Percentiles rank a stretch among this genome's conserved stretches.
Evolutionary conservation across 75 land plant species (phyloP).

Genomic region (Selaginella tamariscina): DNA sequence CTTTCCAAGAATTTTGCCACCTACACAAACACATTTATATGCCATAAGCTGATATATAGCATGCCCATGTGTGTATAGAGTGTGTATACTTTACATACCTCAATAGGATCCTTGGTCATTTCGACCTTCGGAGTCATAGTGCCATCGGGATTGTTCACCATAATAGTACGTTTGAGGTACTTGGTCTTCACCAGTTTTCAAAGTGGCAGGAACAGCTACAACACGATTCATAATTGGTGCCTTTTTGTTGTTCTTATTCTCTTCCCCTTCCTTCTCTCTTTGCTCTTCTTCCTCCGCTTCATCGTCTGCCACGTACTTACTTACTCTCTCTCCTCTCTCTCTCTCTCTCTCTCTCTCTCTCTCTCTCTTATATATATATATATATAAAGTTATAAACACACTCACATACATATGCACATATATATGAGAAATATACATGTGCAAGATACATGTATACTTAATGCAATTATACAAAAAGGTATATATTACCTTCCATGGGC

Average conservation of each 20-base stretch:
- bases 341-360: conserved; percentile 1
- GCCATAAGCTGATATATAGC: conserved; percentile 4
- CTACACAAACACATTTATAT: conserved; percentile 18
- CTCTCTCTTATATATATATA: neutral
- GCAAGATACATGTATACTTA: neutral
- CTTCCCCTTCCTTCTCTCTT: conserved; percentile 31
- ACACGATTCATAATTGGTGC: too few species aligned
- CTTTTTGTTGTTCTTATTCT: too few species aligned
- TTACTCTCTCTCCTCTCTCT: too few species aligned
- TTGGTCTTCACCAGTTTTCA: conserved; percentile 21
- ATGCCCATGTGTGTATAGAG: too few species aligned
- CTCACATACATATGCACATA: too few species aligned
- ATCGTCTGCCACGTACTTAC: conserved; percentile 70
- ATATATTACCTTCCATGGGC: too few species aligned
- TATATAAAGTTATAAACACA: too few species aligned
- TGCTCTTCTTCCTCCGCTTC: conserved; percentile 49
- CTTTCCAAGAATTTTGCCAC: conserved; percentile 32
- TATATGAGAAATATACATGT: too few species aligned
- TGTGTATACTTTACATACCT: too few species aligned
- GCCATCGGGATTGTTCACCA: conserved; percentile 34
- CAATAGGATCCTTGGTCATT: conserved; percentile 35
- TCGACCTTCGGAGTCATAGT: conserved; percentile 34
- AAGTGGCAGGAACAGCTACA: conserved; percentile 13
- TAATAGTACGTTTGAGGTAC: conserved; percentile 27
- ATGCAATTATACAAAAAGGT: neutral